phyloP scores from a whole-genome alignment of 345 rosid genomes.

The Lepidium sativum region DNA sequence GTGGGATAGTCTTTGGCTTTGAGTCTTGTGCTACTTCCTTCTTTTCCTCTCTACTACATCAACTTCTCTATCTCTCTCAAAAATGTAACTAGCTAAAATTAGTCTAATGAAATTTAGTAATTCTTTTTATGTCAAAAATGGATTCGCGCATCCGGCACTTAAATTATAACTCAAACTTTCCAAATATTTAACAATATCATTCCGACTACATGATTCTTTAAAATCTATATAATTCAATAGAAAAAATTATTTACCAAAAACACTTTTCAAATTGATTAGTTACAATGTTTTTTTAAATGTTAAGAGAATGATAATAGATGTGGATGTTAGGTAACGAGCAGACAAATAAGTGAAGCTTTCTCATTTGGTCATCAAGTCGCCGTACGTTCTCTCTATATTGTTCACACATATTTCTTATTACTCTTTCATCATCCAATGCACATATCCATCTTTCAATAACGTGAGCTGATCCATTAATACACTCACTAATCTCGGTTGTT shows the following conservation, averaged over 20 bases:
- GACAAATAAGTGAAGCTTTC: conserved; percentile 19
- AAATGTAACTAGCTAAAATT: too few species aligned
- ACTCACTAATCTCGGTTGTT: neutral
- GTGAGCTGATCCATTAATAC: neutral
- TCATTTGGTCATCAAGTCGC: conserved; percentile 27
- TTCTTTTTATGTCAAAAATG: too few species aligned
- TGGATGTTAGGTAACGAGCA: conserved; percentile 18
- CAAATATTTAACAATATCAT: too few species aligned
- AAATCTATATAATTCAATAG: too few species aligned
- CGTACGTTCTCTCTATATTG: conserved; percentile 17
- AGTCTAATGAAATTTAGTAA: too few species aligned
- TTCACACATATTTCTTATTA: conserved; percentile 2
- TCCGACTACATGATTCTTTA: too few species aligned
- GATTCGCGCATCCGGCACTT: too few species aligned
- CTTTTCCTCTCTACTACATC: conserved; percentile 11
- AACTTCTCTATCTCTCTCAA: neutral
- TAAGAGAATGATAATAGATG: conserved; percentile 2
- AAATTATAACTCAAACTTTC: too few species aligned
- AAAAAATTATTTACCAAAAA: too few species aligned
- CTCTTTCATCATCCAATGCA: conserved; percentile 9
- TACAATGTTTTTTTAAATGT: neutral
- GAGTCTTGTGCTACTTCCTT: conserved; percentile 25
- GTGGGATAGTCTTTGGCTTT: conserved; percentile 25
- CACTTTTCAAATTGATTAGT: too few species aligned
- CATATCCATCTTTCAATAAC: conserved; percentile 1